phyloP scores from a whole-genome alignment of 1,139 yeast genomes.

The Debaryomyces sp. region DNA sequence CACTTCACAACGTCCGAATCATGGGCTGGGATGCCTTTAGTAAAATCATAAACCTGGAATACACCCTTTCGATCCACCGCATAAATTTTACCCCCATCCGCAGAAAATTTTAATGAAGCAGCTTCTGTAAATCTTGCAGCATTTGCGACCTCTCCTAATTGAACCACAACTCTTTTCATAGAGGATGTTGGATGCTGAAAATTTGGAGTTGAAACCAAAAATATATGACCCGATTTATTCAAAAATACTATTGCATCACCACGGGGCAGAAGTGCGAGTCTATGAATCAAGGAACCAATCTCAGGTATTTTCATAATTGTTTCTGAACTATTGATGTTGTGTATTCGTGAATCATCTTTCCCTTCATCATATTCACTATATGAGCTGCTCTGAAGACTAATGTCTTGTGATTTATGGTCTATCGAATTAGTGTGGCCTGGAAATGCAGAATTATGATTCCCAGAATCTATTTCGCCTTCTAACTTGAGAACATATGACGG shows the following conservation, averaged over 20 bases:
- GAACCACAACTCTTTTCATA: conserved; percentile 56
- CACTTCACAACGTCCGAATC: conserved; percentile 76
- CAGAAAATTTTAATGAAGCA: conserved; percentile 74
- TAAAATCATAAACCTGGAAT: conserved; percentile 79
- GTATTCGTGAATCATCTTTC: conserved; percentile 16
- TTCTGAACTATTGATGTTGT: conserved; percentile 35
- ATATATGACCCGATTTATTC: conserved; percentile 76
- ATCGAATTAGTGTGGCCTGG: neutral
- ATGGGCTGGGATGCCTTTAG: conserved; percentile 77
- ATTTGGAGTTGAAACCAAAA: conserved; percentile 67
- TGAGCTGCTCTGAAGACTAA: conserved; percentile 15
- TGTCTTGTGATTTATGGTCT: neutral
- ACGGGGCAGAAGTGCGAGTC: conserved; percentile 76
- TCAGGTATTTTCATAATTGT: conserved; percentile 61
- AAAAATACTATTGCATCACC: conserved; percentile 84
- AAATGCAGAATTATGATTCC: conserved; percentile 8
- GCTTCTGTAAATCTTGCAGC: conserved; percentile 71
- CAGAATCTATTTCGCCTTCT: conserved; percentile 40
- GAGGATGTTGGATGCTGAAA: conserved; percentile 32
- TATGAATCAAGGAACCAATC: conserved; percentile 79
- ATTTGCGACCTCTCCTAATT: conserved; percentile 76
- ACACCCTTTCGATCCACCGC: conserved; percentile 81
- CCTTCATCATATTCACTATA: conserved; percentile 22
- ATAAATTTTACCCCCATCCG: conserved; percentile 79
- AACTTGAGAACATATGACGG: conserved; percentile 42